phyloP scores from a whole-genome alignment of 2,329 filamentous ascomycete genomes.

The Nothopassalora personata region DNA sequence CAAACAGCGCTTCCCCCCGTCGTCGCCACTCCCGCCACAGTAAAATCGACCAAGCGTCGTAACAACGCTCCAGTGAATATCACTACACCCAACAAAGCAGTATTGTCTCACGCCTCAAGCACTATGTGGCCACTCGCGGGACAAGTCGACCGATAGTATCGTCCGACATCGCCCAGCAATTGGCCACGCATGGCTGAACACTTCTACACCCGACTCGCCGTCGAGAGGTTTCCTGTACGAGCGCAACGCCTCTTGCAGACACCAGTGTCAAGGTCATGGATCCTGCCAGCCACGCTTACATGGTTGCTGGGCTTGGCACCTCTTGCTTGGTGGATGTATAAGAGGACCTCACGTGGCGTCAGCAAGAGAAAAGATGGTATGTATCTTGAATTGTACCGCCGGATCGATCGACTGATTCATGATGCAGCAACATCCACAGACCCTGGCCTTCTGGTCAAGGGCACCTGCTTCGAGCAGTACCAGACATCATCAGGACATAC shows the following conservation, averaged over 20 bases:
- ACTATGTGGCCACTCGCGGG: background rate
- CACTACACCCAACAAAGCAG: background rate
- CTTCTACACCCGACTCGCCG: background rate
- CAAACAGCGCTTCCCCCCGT: background rate
- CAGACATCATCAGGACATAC: conserved; percentile 61
- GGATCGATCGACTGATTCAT: background rate
- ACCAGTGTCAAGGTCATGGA: background rate
- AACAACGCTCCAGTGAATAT: background rate
- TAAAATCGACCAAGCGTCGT: background rate
- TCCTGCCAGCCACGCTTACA: background rate
- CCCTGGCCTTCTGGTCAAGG: conserved; percentile 71
- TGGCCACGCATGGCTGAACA: background rate
- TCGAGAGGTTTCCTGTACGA: background rate
- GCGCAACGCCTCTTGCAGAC: background rate
- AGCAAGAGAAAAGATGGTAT: conserved; percentile 9
- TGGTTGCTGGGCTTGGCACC: background rate
- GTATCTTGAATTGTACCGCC: background rate
- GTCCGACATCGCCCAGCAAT: background rate
- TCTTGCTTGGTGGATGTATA: background rate
- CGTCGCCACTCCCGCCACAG: background rate
- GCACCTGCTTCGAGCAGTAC: conserved; percentile 67
- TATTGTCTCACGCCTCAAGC: background rate
- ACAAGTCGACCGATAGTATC: background rate
- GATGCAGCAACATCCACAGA: conserved; percentile 48
- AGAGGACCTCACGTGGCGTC: background rate